These are phyloP conservation scores for Daldinia sp. DNA, from an alignment of 2,329 filamentous ascomycete species.

Conservation along the genomic window DNA sequence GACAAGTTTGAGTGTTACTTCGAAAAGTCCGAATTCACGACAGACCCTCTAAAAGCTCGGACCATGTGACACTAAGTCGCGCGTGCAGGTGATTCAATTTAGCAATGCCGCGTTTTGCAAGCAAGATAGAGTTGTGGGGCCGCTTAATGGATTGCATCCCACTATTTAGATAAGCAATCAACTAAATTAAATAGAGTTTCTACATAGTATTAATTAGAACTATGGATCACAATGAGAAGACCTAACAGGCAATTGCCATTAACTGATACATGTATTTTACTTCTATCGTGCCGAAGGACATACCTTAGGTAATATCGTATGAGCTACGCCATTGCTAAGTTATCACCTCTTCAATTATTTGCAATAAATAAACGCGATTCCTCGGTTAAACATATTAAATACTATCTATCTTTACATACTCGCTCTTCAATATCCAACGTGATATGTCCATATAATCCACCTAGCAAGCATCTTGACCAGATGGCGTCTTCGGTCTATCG, in stretches of 20 bases:
- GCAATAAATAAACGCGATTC: too few species aligned
- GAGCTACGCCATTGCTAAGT: not conserved
- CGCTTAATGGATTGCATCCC: not conserved
- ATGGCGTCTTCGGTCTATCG: slow-evolving; percentile 50
- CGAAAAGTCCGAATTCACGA: slow-evolving; percentile 18
- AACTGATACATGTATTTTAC: not conserved
- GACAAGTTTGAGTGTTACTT: slow-evolving; percentile 3
- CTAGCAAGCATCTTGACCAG: slow-evolving; percentile 39
- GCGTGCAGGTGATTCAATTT: slow-evolving; percentile 45
- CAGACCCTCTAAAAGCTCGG: slow-evolving; percentile 38
- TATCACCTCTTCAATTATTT: not conserved
- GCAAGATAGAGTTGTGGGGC: slow-evolving; percentile 8
- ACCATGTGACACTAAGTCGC: slow-evolving; percentile 39
- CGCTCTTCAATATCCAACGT: slow-evolving; percentile 2
- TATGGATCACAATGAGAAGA: too few species aligned
- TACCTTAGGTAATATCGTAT: not conserved
- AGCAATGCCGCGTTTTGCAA: slow-evolving; percentile 19
- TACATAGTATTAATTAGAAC: too few species aligned
- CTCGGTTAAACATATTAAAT: not conserved
- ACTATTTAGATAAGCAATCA: not conserved
- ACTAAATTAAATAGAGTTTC: too few species aligned
- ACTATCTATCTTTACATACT: not conserved
- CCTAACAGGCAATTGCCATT: too few species aligned
- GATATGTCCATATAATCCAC: not conserved
- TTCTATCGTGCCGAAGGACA: not conserved